Base-by-base conservation (phyloP, 2,329 filamentous ascomycete genomes). In the Calonectria montana region DNA sequence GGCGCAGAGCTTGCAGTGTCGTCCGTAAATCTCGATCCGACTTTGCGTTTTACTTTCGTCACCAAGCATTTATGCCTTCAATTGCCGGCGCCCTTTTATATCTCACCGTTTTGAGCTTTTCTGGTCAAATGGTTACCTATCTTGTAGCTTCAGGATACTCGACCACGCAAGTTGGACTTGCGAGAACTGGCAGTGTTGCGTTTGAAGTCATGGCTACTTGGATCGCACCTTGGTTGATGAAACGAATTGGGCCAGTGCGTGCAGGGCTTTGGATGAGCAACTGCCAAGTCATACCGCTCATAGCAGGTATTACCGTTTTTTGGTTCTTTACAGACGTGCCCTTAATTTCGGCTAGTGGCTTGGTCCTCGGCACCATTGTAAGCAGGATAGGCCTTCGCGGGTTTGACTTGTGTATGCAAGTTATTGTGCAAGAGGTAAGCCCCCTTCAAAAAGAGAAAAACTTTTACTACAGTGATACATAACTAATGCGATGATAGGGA, bases 211-310 rank as follows among this genome's bases (percentile, higher is more conserved):
- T 83, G 7, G 90, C 91, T 0, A 93, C 91, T 0, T 91, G 88
- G 85, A 78, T 87, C 0, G 89, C 88, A 0, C 91, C 91, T 0
- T 80, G 82, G 53, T 80, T 91, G 9, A 91, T 90, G 84, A 74
- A 75, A 2, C 81, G 81, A 29, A 87, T 92, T 43, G 90, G 90
- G 0, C 83, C 87, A 0, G 84, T 93, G 4, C 84, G 93, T 15
- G 87, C 88, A 0, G 93, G 92, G 0, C 85, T 94, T 2, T 95
- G 93, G 93, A 90, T 90, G 72, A 79, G 92, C 27, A 91, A 87
- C 67, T 93, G 91, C 88, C 92, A 94, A 79, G 85, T 91, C 15
- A 65, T 84, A 3, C 90, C 87, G 75, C 82, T 91, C 3, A 83
- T 83, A 0, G 84, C 79, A 0, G 88, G 84, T 0, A 80, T 86